Evolutionary conservation across 805 yeast species (phyloP).

Genomic region (Suhomyces xylopsoci): DNA sequence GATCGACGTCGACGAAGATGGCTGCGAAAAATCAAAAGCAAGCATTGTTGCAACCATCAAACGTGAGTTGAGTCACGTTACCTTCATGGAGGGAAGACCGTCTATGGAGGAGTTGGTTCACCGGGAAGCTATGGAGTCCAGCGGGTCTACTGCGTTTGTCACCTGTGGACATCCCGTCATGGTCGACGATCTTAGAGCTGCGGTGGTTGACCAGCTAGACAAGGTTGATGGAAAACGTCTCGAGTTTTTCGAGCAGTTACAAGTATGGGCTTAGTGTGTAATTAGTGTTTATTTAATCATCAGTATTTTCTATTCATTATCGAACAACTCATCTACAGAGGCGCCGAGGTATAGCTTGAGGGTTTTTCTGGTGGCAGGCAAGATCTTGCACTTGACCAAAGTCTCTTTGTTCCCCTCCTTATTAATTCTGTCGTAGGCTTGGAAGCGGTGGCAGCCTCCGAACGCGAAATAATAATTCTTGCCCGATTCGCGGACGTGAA

Average conservation of each 20-base stretch:
- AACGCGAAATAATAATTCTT: conserved; percentile 69
- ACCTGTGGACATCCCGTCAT: conserved; percentile 39
- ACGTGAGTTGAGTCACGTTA: conserved; percentile 25
- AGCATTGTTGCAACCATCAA: conserved; percentile 5
- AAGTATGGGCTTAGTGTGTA: conserved; percentile 52
- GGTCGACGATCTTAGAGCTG: conserved; percentile 54
- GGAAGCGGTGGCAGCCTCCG: conserved; percentile 89
- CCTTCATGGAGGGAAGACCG: conserved; percentile 35
- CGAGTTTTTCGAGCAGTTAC: conserved; percentile 73
- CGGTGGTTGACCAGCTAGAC: conserved; percentile 43
- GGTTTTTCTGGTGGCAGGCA: conserved; percentile 74
- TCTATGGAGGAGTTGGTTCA: conserved; percentile 6
- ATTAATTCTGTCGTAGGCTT: conserved; percentile 67
- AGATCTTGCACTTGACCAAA: conserved; percentile 63
- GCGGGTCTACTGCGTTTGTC: conserved; percentile 20
- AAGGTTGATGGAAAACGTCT: conserved; percentile 43
- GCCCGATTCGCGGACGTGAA: conserved; percentile 63
- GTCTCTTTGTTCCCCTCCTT: conserved; percentile 22
- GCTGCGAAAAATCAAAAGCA: neutral
- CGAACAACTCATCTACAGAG: conserved; percentile 53
- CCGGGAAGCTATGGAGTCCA: conserved; percentile 8
- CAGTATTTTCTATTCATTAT: conserved; percentile 1
- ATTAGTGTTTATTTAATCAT: neutral
- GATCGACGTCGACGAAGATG: neutral
- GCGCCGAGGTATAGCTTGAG: conserved; percentile 68